Percentiles rank a stretch among this genome's conserved stretches.
phyloP scores from a whole-genome alignment of 108 stramenopile species.

The Aurantiochytrium sp. region DNA sequence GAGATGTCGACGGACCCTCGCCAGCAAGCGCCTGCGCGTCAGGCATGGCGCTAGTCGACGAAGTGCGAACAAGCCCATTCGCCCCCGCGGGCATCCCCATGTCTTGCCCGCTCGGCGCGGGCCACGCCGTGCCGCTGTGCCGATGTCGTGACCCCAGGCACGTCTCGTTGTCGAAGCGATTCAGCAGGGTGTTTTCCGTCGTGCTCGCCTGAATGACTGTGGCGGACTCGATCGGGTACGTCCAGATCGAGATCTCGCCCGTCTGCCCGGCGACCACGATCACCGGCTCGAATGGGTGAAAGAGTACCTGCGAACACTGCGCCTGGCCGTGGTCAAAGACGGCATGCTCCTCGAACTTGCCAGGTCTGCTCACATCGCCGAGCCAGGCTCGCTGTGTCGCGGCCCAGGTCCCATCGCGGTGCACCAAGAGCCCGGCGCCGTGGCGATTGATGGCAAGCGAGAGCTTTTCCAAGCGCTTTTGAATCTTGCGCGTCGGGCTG shows the following conservation, averaged over 20 bases:
- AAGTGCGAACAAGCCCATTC: too few species aligned
- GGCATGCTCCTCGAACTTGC: constrained; percentile 65
- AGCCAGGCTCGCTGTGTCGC: not conserved
- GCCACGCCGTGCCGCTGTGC: too few species aligned
- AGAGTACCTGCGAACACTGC: constrained; percentile 71
- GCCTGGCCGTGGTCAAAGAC: constrained; percentile 60
- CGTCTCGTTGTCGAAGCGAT: not conserved
- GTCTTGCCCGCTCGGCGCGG: too few species aligned
- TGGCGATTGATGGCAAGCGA: not conserved
- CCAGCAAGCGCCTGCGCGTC: too few species aligned
- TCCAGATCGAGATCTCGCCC: constrained; percentile 75
- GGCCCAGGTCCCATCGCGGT: not conserved
- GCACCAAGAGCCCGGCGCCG: not conserved
- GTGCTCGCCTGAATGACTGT: not conserved
- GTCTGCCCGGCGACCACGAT: constrained; percentile 73
- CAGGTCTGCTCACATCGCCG: constrained; percentile 45
- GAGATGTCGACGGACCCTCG: too few species aligned
- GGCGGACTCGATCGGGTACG: constrained; percentile 44
- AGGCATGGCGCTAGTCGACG: too few species aligned
- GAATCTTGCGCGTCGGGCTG: not conserved
- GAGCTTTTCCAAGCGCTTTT: not conserved
- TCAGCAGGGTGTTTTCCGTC: not conserved
- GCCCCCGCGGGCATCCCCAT: too few species aligned
- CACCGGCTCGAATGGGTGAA: constrained; percentile 86
- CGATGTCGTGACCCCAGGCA: too few species aligned